Base-by-base conservation (phyloP, 768 basidiomycete species). In the Termitomyces sp. region DNA sequence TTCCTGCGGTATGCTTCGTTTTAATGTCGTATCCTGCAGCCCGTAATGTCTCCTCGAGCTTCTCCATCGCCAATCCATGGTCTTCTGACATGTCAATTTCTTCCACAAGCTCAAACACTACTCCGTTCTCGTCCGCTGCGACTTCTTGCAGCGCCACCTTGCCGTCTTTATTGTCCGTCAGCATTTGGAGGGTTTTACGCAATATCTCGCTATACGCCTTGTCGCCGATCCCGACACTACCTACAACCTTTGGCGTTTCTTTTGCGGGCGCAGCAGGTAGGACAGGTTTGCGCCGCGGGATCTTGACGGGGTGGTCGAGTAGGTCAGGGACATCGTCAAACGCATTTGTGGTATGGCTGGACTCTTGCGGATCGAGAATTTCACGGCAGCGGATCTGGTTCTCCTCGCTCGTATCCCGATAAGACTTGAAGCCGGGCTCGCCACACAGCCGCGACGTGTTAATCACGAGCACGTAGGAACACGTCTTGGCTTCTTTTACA, bases 401-500 rank as follows among this genome's bases (percentile, higher is more conserved):
- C 63, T 92, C 88, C 52, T 85, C 83, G 50, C 78, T 79, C 39
- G 79, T 74, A 62, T 90, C 86, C 48, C 79, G 79, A 33, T 77
- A 83, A 56, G 90, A 89, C 70, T 83, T 88, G 77, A 99, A 98
- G 12, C 94, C 92, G 18, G 94, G 94, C 65, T 96, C 88, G 58
- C 87, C 84, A 68, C 97, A 98, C 20, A 99, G 79, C 55, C 94
- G 89, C 34, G 97, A 95, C 0, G 96, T 97, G 70, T 98, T 90
- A 57, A 98, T 86, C 62, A 98, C 88, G 51, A 98, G 79, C 46
- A 97, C 86, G 70, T 99, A 98, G 61, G 90, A 86, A 73, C 97
- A 99, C 39, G 91, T 95, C 69, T 90, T 90, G 36, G 92, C 81
- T 77, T 97, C 94, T 70, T 95, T 94, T 67, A 98, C 86, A 67